Conservation (phyloP, 2,329 filamentous ascomycete genomes). For the Fusarium sp. region DNA sequence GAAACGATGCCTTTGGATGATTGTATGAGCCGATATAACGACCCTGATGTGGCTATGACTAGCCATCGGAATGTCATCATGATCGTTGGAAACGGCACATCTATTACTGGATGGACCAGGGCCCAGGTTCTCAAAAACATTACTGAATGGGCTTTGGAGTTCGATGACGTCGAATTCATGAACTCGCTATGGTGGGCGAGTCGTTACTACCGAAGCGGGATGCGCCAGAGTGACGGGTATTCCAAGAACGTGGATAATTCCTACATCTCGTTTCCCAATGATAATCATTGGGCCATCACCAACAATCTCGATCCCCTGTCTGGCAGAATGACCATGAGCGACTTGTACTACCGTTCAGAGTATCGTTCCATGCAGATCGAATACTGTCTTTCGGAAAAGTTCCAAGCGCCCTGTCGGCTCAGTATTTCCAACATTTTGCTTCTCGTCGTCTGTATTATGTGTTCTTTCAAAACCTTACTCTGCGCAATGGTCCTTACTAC, state of each 20-base stretch:
- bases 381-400: constrained; percentile 24
- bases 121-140: no score
- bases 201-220: no score
- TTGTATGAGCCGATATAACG: constrained; percentile 21
- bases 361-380: no score
- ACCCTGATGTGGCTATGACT: not conserved
- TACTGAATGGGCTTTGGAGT: no score
- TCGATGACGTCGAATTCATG: not conserved
- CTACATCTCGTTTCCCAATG: no score
- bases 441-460: constrained; percentile 26
- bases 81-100: not conserved
- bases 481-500: not conserved
- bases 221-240: no score
- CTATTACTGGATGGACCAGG: not conserved
- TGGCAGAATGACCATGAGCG: no score
- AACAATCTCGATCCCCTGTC: no score
- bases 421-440: constrained; percentile 25
- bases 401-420: constrained; percentile 10
- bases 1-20: not conserved
- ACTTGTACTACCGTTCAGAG: no score
- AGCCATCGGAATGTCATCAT: not conserved
- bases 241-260: no score
- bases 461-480: constrained; percentile 10
- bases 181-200: not conserved
- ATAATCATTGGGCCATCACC: no score